Base-by-base conservation (phyloP, 768 basidiomycete species). In the Russula foetens region DNA sequence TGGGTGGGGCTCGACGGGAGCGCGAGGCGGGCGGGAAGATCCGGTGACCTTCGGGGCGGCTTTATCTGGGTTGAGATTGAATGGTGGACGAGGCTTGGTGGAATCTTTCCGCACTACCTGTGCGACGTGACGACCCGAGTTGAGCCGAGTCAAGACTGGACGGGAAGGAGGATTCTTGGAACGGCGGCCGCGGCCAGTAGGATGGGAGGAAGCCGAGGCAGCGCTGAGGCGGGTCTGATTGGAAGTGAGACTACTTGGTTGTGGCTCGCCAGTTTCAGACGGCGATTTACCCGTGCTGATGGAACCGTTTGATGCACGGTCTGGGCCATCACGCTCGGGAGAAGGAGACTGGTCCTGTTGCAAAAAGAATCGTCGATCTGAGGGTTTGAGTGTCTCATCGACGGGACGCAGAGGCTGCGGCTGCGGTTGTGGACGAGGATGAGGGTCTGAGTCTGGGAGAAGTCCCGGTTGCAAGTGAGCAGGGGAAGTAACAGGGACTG, bases 311-410 rank as follows among this genome's bases (percentile, higher is more conserved):
- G 70, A 71, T 8, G 63, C 67, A 15, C 47, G 55, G 14, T 58
- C 58, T 33, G 47, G 64, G 15, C 69, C 67, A 53, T 64, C 71
- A 24, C 69, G 70, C 51, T 77, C 77, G 33, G 73, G 72, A 0
- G 76, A 77, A 23, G 78, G 77, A 9, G 77, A 78, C 33, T 69
- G 67, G 31, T 67, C 60, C 31, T 77, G 74, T 58, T 73, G 75
- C 17, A 79, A 66, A 71, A 80, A 79, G 68, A 78, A 79, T 9
- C 73, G 72, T 60, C 74, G 71, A 66, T 78, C 77, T 14, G 74
- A 67, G 23, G 67, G 68, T 60, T 74, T 75, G n/a, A 72, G 63
- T 31, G 71, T 69, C 23, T 69, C 71, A 51, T 71, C 73, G 12
- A 70, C 62, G 54, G 61, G 46, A 5, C 53, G 57, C 45, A 48